Base-by-base conservation (phyloP, 345 rosid species). In the Arabidopsis suecica region DNA sequence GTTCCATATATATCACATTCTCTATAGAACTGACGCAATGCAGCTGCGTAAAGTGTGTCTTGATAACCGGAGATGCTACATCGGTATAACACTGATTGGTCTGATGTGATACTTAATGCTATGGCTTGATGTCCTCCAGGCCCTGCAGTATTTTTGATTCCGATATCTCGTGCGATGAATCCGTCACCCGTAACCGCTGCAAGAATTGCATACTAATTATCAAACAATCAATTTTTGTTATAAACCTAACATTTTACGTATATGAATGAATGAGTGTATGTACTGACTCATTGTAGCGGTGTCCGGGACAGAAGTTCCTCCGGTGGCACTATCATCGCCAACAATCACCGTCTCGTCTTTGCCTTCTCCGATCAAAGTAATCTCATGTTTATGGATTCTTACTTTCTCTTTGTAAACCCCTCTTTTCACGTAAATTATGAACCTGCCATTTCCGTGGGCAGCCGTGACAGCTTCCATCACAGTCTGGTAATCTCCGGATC, bases 311-410 rank as follows among this genome's bases (percentile, higher is more conserved):
- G 94, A 81, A 63, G 86, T 53, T 25, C 98, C 98, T n/a, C 83
- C 80, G 7, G 73, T 74, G 9, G 18, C 85, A 7, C 89, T 90
- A 70, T 75, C 88, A 68, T 76, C 86, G 2, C 87, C 84, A 1
- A 76, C 72, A 53, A 93, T 84, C 23, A 90, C 64, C 14, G 98
- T 90, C 10, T 57, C 51, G 71, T 89, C 81, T 79, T 88, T 93
- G 1, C 97, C 97, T n/a, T 90, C 98, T 61, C 98, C 98, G 5
- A 90, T 82, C 85, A 93, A 80, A 2, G 88, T 84, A 72, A 93
- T 86, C 20, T 87, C 88, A 54, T 86, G 87, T 78, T 82, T 86
- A 5, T 69, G 68, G 5, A 83, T 85, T 1, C 14, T 73, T 25
- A 93, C 87, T 71, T 86, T 93, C 78, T 93, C 98, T 7, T 81